Evolutionary conservation across 2,329 filamentous ascomycete species (phyloP).

Genomic region (Talaromyces amestolkiae): DNA sequence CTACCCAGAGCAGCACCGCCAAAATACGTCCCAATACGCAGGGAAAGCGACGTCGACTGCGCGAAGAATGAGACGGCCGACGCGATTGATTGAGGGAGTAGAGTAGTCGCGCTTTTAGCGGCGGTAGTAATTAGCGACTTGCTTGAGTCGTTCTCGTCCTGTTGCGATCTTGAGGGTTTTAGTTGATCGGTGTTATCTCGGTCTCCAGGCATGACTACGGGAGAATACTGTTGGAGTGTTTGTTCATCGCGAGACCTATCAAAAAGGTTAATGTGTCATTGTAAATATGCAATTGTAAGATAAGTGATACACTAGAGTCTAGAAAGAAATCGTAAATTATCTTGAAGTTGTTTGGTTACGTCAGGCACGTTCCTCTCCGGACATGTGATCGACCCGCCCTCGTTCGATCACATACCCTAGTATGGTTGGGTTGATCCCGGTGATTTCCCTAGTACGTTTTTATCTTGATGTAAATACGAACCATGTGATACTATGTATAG

Average conservation of each 20-base stretch:
- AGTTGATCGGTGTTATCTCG: background rate
- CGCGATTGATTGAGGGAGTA: conserved; percentile 45
- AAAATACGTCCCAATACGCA: conserved; percentile 45
- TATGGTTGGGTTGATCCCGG: background rate
- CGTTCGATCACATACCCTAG: background rate
- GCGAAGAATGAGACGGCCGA: conserved; percentile 45
- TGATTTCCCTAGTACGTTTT: background rate
- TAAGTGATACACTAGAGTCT: background rate
- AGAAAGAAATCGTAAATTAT: conserved; percentile 10
- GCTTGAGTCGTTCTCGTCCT: background rate
- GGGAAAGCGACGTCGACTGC: conserved; percentile 45
- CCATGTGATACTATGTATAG: too few relatives aligned
- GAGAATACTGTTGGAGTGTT: background rate
- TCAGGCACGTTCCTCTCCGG: conserved; percentile 10
- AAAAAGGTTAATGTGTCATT: background rate
- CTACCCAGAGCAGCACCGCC: conserved; percentile 46
- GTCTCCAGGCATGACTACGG: conserved; percentile 3
- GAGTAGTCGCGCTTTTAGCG: conserved; percentile 34
- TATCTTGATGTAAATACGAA: background rate
- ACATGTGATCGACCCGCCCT: conserved; percentile 22
- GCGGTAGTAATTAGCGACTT: conserved; percentile 20
- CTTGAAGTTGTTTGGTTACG: conserved; percentile 14
- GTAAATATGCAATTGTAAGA: background rate
- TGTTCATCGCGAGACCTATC: conserved; percentile 1
- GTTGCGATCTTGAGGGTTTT: background rate